Conservation (phyloP, 176 grass and related monocot genomes). For the Echinochloa phyllopogon region DNA sequence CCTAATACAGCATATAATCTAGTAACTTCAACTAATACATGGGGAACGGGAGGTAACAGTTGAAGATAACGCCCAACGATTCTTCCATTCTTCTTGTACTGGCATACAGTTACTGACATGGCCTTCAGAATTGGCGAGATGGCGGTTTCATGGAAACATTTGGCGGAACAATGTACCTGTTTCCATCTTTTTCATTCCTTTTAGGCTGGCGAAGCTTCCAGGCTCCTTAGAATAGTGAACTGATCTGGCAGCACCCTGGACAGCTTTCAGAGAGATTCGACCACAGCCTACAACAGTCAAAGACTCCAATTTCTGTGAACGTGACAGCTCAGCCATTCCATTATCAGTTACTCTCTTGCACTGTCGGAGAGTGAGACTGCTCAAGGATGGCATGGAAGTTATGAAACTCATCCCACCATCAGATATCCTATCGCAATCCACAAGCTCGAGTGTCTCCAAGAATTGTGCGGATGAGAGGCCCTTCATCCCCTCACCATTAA, state of each 20-base stretch:
- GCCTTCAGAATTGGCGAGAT: neutral
- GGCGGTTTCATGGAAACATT: neutral
- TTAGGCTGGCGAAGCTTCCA: neutral
- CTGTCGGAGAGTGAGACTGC: conserved; percentile 45
- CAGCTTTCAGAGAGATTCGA: conserved; percentile 54
- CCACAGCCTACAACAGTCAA: conserved; percentile 45
- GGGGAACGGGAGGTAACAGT: neutral
- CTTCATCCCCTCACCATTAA: conserved; percentile 55
- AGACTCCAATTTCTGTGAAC: conserved; percentile 53
- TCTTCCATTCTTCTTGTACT: neutral
- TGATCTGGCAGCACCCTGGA: conserved; percentile 45
- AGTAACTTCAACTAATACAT: neutral
- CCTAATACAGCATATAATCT: neutral
- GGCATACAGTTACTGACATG: neutral
- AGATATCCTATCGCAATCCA: conserved; percentile 40
- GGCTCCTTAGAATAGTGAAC: conserved; percentile 17
- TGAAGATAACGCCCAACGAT: neutral
- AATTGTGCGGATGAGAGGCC: conserved; percentile 37
- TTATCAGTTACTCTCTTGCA: conserved; percentile 51
- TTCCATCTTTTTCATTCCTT: conserved; percentile 5
- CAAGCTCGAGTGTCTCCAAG: conserved; percentile 62
- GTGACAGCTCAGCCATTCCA: conserved; percentile 37
- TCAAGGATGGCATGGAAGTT: conserved; percentile 19
- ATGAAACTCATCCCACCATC: conserved; percentile 54
- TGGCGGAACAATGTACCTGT: neutral